Conservation (phyloP, 345 rosid genomes). For the Salix caprea region DNA sequence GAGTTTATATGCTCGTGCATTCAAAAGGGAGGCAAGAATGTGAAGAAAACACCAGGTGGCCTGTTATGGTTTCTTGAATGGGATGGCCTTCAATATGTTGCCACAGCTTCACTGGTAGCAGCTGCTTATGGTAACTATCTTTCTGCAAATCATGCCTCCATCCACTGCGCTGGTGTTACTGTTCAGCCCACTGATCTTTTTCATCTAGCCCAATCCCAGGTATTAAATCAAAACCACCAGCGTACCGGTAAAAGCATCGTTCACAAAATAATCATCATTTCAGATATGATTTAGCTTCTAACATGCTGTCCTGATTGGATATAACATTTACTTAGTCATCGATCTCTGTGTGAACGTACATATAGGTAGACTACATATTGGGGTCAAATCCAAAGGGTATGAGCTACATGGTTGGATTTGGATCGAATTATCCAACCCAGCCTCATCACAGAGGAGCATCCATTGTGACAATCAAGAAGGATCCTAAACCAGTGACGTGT, state of each 20-base stretch:
- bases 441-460: constrained; percentile 17
- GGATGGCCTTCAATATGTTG: neutral
- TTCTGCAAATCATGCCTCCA: neutral
- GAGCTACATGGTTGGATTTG: constrained; percentile 20
- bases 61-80: neutral
- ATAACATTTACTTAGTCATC: too few relatives aligned
- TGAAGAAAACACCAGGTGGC: constrained; percentile 47
- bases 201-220: neutral
- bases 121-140: neutral
- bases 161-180: neutral
- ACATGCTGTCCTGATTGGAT: neutral
- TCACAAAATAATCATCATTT: too few relatives aligned
- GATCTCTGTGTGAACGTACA: neutral
- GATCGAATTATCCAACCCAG: constrained; percentile 6
- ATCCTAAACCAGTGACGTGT: neutral
- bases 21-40: constrained; percentile 27
- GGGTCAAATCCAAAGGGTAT: constrained; percentile 6
- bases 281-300: neutral
- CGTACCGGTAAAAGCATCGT: too few relatives aligned
- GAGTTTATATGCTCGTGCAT: constrained; percentile 35
- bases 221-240: neutral
- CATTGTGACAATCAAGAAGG: constrained; percentile 2
- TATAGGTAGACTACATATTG: constrained; percentile 11
- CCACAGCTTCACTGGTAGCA: neutral
- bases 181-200: neutral